Evolutionary conservation across 2,329 filamentous ascomycete species (phyloP).

Genomic region (Trichoderma cornu-damae): DNA sequence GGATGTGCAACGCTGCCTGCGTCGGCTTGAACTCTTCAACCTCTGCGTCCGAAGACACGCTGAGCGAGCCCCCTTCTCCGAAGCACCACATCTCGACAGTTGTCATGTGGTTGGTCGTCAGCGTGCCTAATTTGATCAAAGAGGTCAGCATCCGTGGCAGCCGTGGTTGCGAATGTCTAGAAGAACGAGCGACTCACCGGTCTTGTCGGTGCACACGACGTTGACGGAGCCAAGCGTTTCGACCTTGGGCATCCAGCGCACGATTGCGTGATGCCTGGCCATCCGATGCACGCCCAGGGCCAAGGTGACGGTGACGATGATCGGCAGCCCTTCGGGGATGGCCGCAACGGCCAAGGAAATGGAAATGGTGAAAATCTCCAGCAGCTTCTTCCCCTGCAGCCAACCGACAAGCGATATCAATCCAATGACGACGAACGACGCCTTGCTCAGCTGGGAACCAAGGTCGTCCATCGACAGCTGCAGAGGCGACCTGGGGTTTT

Average conservation of each 20-base stretch:
- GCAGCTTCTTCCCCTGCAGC: constrained; percentile 77
- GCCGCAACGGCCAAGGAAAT: constrained; percentile 94
- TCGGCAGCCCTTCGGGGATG: constrained; percentile 91
- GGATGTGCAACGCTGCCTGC: constrained; percentile 69
- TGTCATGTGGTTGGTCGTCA: constrained; percentile 98
- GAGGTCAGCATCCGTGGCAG: not conserved
- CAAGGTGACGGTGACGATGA: constrained; percentile 95
- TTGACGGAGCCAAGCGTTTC: constrained; percentile 98
- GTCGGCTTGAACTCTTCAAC: constrained; percentile 56
- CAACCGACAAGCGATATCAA: constrained; percentile 89
- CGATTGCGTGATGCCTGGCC: constrained; percentile 92
- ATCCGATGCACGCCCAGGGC: constrained; percentile 93
- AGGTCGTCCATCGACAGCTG: constrained; percentile 97
- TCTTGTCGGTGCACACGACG: constrained; percentile 99
- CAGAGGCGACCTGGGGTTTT: constrained; percentile 87
- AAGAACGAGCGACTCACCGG: constrained; percentile 50
- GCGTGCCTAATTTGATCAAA: constrained; percentile 58
- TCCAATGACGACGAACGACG: constrained; percentile 90
- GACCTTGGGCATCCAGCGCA: constrained; percentile 91
- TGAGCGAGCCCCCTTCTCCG: constrained; percentile 52
- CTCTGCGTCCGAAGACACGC: constrained; percentile 52
- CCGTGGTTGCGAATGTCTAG: not conserved
- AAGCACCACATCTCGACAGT: constrained; percentile 96
- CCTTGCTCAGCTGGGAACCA: constrained; percentile 91
- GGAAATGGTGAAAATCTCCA: constrained; percentile 97